A percentile compares a stretch with the other conserved stretches of the same genome.
These are phyloP conservation scores for Umbellularia californica DNA, from an alignment of 164 flowering plant genomes.

Conservation along the genomic window DNA sequence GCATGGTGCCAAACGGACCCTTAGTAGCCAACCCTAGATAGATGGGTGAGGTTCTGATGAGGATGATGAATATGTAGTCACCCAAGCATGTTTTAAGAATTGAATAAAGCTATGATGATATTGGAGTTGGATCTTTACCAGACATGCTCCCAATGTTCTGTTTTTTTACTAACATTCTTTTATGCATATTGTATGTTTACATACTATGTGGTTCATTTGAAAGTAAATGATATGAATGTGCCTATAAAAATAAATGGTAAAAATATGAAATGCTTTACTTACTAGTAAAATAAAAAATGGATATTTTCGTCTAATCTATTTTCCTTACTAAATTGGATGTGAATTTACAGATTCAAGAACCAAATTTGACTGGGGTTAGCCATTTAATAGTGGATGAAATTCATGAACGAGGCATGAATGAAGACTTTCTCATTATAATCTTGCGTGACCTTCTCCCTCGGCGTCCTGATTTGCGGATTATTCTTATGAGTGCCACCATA, in stretches of 20 bases:
- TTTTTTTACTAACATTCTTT: too few relatives aligned
- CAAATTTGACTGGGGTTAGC: slow-evolving; percentile 69
- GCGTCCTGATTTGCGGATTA: slow-evolving; percentile 82
- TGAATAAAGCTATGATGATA: too few relatives aligned
- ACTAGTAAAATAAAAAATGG: background rate
- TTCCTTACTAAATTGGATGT: slow-evolving; percentile 8
- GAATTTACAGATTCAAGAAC: slow-evolving; percentile 71
- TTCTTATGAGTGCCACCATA: slow-evolving; percentile 96
- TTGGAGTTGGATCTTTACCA: too few relatives aligned
- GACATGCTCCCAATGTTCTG: too few relatives aligned
- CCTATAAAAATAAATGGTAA: background rate
- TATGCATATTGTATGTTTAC: background rate
- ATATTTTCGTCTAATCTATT: background rate
- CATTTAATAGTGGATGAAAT: slow-evolving; percentile 96
- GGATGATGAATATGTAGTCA: too few relatives aligned
- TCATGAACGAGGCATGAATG: slow-evolving; percentile 99
- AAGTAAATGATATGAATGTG: background rate
- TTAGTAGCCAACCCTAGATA: too few relatives aligned
- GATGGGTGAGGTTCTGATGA: too few relatives aligned
- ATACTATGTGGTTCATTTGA: too few relatives aligned
- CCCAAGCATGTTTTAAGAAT: too few relatives aligned
- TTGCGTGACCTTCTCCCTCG: slow-evolving; percentile 85
- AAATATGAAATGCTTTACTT: background rate
- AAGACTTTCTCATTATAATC: slow-evolving; percentile 85
- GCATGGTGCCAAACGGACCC: too few relatives aligned